Base-by-base conservation (phyloP, 805 yeast species). In the Naumovozyma dairenensis region DNA sequence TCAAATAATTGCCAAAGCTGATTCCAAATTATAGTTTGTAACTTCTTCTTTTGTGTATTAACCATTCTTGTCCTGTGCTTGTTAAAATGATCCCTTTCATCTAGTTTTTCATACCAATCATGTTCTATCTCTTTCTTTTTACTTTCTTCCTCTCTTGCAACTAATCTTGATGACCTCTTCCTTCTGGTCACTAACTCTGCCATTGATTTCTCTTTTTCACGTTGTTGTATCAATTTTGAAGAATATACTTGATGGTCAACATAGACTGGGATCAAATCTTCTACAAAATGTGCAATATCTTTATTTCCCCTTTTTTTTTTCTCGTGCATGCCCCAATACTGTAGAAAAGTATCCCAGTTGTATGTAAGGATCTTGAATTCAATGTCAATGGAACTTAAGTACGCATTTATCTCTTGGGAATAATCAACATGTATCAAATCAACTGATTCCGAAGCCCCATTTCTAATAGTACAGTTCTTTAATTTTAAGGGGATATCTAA, bases 151-250 rank as follows among this genome's bases (percentile, higher is more conserved):
- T 75, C 80, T 47, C 72, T 75, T 14, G 80, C 80, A 44, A 78
- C 82, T 28, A 82, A 55, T 55, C 92, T 67, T 2, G 85, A 73
- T 0, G 89, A 80, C 43, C 84, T 66, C 47, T 82, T 81, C 47
- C 92, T 67, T 36, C 80, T 72, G 4, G 76, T 76, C 48, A 82
- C 57, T 35, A 82, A 53, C 16, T 69, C 70, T 31, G 71, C 72
- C 67, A 81, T 65, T 42, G 80, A 77, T 29, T 71, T 67, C 36
- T 77, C 83, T 50, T 73, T 77, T 44, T 67, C 71, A 45, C 80
- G 62, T 41, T 71, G 72, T 16, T 32, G 38, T 13, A 48, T 28
- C 19, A 53, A 28, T 25, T 52, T 48, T 14, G 53, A 40, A n/a
- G 53, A 46, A 31, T 49, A 44, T 13, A 56, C 38, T 28, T 43